A percentile compares a stretch with the other conserved stretches of the same genome.
These are phyloP conservation scores for Trichoderma gamsii DNA, from an alignment of 495 filamentous ascomycete species.

Conservation along the genomic window DNA sequence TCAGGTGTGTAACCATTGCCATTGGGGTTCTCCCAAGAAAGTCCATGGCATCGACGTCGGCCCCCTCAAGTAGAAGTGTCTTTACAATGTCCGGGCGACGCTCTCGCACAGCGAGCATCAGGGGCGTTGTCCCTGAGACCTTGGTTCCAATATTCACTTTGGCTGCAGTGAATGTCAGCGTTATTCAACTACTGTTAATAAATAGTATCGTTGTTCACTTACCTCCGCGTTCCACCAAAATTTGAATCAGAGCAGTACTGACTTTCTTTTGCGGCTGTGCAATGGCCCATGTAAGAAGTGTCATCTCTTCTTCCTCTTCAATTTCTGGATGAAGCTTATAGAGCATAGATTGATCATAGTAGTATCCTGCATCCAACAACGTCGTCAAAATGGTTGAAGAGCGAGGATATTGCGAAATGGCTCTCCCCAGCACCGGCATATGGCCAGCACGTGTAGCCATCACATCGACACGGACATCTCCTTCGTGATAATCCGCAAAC, in stretches of 20 bases:
- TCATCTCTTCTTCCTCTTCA: conserved; percentile 38
- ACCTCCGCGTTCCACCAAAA: conserved; percentile 35
- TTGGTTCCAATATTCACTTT: conserved; percentile 43
- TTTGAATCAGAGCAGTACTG: conserved; percentile 37
- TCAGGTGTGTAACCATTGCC: conserved; percentile 41
- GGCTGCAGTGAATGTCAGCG: conserved; percentile 23
- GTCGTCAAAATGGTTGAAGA: conserved; percentile 36
- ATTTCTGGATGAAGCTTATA: conserved; percentile 31
- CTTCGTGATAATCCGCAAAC: conserved; percentile 38
- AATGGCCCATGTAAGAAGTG: conserved; percentile 41
- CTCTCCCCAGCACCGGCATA: conserved; percentile 37
- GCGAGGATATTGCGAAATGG: conserved; percentile 38
- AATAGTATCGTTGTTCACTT: conserved; percentile 16
- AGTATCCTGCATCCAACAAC: conserved; percentile 42
- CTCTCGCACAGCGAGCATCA: conserved; percentile 42
- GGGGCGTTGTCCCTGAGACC: conserved; percentile 38
- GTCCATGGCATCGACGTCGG: conserved; percentile 41
- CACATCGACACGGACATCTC: conserved; percentile 36
- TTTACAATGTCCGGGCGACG: conserved; percentile 40
- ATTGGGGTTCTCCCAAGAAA: conserved; percentile 40
- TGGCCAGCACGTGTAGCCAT: conserved; percentile 29
- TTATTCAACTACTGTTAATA: neutral
- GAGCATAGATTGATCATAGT: conserved; percentile 36
- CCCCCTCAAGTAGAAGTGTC: conserved; percentile 36
- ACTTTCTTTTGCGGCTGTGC: conserved; percentile 45